These are phyloP conservation scores for Sporothrix mexicana DNA, from an alignment of 2,329 filamentous ascomycete genomes.

Conservation along the genomic window DNA sequence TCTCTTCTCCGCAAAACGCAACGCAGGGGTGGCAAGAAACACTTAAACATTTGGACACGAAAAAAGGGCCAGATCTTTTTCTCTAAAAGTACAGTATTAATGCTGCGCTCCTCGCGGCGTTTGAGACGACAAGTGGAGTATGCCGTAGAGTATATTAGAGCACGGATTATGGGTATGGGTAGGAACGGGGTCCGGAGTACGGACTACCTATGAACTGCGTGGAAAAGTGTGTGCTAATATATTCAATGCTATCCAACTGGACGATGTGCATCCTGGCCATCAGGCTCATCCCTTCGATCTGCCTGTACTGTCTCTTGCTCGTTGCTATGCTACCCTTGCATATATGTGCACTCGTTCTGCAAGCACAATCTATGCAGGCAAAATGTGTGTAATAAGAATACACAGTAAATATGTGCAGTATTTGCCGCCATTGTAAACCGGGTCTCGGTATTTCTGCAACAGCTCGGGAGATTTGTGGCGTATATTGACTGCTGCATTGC, in stretches of 20 bases:
- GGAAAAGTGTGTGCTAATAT: conserved; percentile 13
- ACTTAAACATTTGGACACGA: neutral
- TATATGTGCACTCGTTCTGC: conserved; percentile 3
- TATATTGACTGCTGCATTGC: too few relatives aligned
- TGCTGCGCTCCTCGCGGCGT: conserved; percentile 22
- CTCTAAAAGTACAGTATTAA: neutral
- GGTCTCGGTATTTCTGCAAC: neutral
- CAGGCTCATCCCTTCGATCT: neutral
- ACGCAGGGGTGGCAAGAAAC: conserved; percentile 16
- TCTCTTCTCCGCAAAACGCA: conserved; percentile 2
- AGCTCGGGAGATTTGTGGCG: too few relatives aligned
- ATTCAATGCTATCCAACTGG: neutral
- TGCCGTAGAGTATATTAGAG: conserved; percentile 5
- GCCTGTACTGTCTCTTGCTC: neutral
- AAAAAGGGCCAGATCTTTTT: neutral
- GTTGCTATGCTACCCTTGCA: conserved; percentile 1
- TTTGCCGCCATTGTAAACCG: conserved; percentile 1
- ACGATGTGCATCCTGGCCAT: neutral
- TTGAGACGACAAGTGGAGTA: neutral
- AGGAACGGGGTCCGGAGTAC: conserved; percentile 10
- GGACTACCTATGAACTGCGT: conserved; percentile 1
- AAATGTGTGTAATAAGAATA: neutral
- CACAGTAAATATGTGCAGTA: neutral
- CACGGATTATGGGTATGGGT: conserved; percentile 21
- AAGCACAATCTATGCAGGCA: neutral